Evolutionary conservation across 2,329 filamentous ascomycete species (phyloP).

Genomic region (Talaromyces sp.): DNA sequence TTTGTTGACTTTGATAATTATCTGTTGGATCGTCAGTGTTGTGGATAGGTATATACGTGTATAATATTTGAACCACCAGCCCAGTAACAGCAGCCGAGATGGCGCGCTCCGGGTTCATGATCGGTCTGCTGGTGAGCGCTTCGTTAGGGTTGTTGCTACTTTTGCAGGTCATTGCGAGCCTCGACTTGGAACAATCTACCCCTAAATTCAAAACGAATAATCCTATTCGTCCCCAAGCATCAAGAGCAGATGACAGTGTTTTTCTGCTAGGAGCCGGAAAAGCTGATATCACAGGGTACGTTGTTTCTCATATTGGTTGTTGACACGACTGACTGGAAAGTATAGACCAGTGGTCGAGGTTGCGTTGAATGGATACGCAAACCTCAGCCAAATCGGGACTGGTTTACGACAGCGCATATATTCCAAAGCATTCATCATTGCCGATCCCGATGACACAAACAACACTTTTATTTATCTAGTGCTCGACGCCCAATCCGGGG

Average conservation of each 20-base stretch:
- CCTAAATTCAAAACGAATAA: neutral
- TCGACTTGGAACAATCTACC: slow-evolving; percentile 16
- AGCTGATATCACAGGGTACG: slow-evolving; percentile 68
- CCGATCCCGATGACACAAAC: slow-evolving; percentile 60
- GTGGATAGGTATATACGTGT: neutral
- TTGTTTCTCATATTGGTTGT: neutral
- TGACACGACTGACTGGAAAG: neutral
- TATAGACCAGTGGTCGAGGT: slow-evolving; percentile 79
- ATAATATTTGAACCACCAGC: too few relatives aligned
- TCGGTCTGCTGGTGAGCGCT: slow-evolving; percentile 28
- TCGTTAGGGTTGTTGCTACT: slow-evolving; percentile 31
- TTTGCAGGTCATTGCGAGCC: slow-evolving; percentile 33
- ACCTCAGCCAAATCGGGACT: slow-evolving; percentile 75
- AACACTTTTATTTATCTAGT: slow-evolving; percentile 85
- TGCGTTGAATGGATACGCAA: slow-evolving; percentile 89
- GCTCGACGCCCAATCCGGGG: slow-evolving; percentile 81
- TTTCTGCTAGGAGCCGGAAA: slow-evolving; percentile 69
- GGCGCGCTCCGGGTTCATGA: slow-evolving; percentile 31
- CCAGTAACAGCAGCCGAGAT: slow-evolving; percentile 22
- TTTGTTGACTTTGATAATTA: neutral
- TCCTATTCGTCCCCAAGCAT: neutral
- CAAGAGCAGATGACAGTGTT: slow-evolving; percentile 33
- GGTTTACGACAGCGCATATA: slow-evolving; percentile 85
- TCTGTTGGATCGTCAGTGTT: neutral
- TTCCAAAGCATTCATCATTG: slow-evolving; percentile 85